Evolutionary conservation across 768 basidiomycete genomes (phyloP), one percentile per base, ranked within the genome.

Genomic region (Boletus vinaceobasis): DNA sequence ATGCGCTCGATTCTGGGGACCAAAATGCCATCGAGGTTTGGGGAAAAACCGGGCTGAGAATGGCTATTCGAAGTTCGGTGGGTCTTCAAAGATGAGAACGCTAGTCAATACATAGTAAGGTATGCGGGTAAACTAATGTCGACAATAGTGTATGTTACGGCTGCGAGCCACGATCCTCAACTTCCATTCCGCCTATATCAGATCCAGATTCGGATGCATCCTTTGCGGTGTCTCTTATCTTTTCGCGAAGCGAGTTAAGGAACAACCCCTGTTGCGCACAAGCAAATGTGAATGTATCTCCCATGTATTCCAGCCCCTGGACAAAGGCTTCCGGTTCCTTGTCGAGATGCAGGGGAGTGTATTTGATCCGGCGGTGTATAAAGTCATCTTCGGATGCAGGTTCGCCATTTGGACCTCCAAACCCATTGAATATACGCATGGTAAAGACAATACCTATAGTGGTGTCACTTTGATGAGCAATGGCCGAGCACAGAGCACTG

Each of bases 221-320:
- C 27, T 57, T 58, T 15, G 66, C 46, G 43, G 73, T 74, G 27
- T 75, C 73, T 44, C 73, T 70, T 50, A 88, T 70, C 40, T 73
- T 76, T 36, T 82, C 79, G 48, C 79, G 75, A 36, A 90, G 71
- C 15, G 85, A 85, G 63, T 78, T 76, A 26, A 88, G 68, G 72
- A 91, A 90, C 13, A 87, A 70, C 2, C 81, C 77, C 55, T 88
- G 75, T 69, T 93, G 90, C 11, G 77, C 73, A 35, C 79, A 77
- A 52, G 78, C 74, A 65, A 93, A 93, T 10, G 86, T 83, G 67
- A 93, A 93, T 1, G 81, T 69, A 1, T 74, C 74, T 35, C 71
- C 75, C 55, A 93, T 74, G 67, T 86, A 91, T 19, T 78, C 79
- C 21, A 93, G 69, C 27, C 74, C 75, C 35, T 79, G 70, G n/a